Evolutionary conservation across 2,329 filamentous ascomycete genomes (phyloP).

Genomic region (Venturia carpophila): DNA sequence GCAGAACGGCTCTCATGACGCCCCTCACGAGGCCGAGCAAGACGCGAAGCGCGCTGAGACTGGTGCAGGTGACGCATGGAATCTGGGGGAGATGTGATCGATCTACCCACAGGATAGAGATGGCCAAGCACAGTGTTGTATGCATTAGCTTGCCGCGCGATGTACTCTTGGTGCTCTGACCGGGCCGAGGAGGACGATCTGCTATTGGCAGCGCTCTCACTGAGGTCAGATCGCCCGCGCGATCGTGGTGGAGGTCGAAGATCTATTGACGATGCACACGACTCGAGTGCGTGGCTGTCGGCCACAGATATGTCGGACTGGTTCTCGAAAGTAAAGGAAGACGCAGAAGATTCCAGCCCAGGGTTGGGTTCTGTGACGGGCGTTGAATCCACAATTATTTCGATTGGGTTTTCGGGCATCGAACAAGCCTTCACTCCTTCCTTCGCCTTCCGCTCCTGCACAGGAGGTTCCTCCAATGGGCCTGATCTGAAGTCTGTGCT

Average conservation of each 20-base stretch:
- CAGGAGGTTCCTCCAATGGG: background rate
- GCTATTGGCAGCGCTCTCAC: background rate
- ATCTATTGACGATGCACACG: background rate
- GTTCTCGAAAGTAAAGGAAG: background rate
- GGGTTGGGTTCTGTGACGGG: background rate
- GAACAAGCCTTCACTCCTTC: background rate
- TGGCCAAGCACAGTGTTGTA: constrained; percentile 11
- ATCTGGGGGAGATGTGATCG: background rate
- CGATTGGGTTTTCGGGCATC: background rate
- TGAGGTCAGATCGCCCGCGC: background rate
- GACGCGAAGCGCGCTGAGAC: background rate
- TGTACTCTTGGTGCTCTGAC: background rate
- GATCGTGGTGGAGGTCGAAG: background rate
- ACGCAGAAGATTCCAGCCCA: background rate
- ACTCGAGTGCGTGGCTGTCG: background rate
- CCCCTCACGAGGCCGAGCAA: background rate
- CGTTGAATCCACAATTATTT: background rate
- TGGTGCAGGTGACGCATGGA: constrained; percentile 1
- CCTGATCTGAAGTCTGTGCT: background rate
- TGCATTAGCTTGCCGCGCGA: constrained; percentile 3
- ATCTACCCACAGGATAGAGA: background rate
- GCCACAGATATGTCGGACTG: background rate
- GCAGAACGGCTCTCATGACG: background rate
- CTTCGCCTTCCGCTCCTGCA: background rate
- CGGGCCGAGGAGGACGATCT: background rate